Conservation (phyloP, 2,329 filamentous ascomycete species). For the Leptographium radiaticola region DNA sequence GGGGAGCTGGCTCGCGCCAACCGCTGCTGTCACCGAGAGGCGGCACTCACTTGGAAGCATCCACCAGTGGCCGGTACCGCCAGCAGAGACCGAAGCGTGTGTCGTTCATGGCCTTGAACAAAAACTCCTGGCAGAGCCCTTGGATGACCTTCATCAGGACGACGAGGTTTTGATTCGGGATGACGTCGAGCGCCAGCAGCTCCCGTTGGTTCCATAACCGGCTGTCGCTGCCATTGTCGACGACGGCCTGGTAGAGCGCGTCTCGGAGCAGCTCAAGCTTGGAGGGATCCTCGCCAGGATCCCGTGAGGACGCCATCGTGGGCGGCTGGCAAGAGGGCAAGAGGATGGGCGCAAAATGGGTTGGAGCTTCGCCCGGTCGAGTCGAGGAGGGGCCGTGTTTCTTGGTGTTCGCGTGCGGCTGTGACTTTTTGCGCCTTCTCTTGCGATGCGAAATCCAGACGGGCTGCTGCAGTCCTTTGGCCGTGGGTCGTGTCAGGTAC, state of each 20-base stretch:
- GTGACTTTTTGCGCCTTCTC: too few relatives aligned
- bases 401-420: too few relatives aligned
- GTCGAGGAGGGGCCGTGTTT: too few relatives aligned
- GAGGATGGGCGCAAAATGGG: too few relatives aligned
- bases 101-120: slow-evolving; percentile 37
- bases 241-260: slow-evolving; percentile 42
- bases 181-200: slow-evolving; percentile 41
- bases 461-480: too few relatives aligned
- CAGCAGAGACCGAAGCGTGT: slow-evolving; percentile 35
- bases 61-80: slow-evolving; percentile 44
- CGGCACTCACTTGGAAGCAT: slow-evolving; percentile 43
- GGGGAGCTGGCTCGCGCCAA: slow-evolving; percentile 1
- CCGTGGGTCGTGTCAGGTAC: too few relatives aligned
- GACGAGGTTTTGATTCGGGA: slow-evolving; percentile 41
- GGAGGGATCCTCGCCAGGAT: slow-evolving; percentile 15
- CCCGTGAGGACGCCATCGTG: slow-evolving; percentile 7
- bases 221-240: slow-evolving; percentile 32
- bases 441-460: too few relatives aligned
- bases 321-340: too few relatives aligned
- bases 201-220: slow-evolving; percentile 46
- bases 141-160: slow-evolving; percentile 44
- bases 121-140: slow-evolving; percentile 44
- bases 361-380: too few relatives aligned
- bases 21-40: too few relatives aligned
- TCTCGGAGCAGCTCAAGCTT: slow-evolving; percentile 41